Evolutionary conservation across 352 stramenopile genomes (phyloP).

Genomic region (Peronospora belbahrii): DNA sequence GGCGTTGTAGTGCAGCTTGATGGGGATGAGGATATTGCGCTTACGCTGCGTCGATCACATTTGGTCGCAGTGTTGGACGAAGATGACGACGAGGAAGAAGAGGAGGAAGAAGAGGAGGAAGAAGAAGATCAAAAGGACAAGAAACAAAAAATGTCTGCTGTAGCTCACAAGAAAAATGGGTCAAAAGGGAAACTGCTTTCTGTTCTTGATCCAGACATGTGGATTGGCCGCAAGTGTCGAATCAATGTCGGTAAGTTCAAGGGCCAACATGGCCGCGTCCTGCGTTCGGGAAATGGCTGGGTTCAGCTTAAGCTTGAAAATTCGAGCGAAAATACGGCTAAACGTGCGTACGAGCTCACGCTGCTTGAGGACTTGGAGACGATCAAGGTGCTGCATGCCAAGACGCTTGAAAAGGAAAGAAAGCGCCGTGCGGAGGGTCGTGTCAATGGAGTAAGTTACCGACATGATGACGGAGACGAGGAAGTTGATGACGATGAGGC

Average conservation of each 20-base stretch:
- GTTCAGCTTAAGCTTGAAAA: constrained; percentile 79
- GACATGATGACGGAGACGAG: constrained; percentile 34
- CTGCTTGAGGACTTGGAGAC: constrained; percentile 77
- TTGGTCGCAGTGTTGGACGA: constrained; percentile 31
- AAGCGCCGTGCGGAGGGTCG: constrained; percentile 35
- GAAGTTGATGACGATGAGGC: constrained; percentile 51
- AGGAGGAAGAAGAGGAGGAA: constrained; percentile 32
- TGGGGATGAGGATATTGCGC: constrained; percentile 33
- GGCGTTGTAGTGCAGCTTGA: constrained; percentile 54
- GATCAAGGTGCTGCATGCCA: constrained; percentile 68
- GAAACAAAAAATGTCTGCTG: constrained; percentile 13
- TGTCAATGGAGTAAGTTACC: constrained; percentile 17
- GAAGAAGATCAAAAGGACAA: constrained; percentile 16
- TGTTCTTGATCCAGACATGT: constrained; percentile 80
- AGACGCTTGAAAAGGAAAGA: constrained; percentile 51
- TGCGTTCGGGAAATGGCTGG: constrained; percentile 85
- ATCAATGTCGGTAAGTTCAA: constrained; percentile 88
- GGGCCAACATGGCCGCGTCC: constrained; percentile 55
- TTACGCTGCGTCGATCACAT: constrained; percentile 53
- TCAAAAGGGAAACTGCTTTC: constrained; percentile 64
- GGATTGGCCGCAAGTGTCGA: constrained; percentile 78
- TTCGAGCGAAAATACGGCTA: constrained; percentile 80
- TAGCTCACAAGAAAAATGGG: constrained; percentile 14
- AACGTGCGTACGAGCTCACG: constrained; percentile 82
- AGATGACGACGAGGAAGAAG: constrained; percentile 23